These are phyloP conservation scores for Rubia tinctorum DNA, from an alignment of 305 asterid species.

Conservation along the genomic window DNA sequence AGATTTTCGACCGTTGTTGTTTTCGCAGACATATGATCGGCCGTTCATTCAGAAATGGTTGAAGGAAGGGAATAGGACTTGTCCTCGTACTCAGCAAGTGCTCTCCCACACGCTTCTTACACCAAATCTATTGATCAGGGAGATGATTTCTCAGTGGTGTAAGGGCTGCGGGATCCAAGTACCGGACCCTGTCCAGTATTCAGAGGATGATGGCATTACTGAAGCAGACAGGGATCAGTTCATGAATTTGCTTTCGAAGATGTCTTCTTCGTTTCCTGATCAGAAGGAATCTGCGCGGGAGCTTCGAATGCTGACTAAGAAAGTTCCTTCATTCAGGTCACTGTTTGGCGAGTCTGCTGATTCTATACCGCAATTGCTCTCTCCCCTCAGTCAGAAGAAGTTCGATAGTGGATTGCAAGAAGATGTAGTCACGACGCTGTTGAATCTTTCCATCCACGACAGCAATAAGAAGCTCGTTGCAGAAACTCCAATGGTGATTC, in stretches of 20 bases:
- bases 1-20: constrained; percentile 5
- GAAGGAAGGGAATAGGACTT: constrained; percentile 41
- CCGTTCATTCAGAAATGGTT: constrained; percentile 46
- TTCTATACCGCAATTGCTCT: constrained; percentile 38
- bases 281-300: constrained; percentile 44
- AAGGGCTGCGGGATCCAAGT: constrained; percentile 30
- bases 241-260: constrained; percentile 31
- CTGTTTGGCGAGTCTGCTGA: constrained; percentile 42
- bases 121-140: constrained; percentile 40
- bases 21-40: constrained; percentile 47
- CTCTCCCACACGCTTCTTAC: constrained; percentile 41
- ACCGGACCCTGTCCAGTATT: constrained; percentile 28
- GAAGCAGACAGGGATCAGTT: constrained; percentile 36
- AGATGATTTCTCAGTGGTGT: constrained; percentile 49
- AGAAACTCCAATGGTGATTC: constrained; percentile 39
- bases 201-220: constrained; percentile 37
- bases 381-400: constrained; percentile 31
- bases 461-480: constrained; percentile 43
- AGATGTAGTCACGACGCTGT: constrained; percentile 43
- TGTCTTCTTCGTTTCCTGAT: constrained; percentile 34
- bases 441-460: constrained; percentile 50
- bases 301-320: constrained; percentile 40
- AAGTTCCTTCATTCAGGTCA: constrained; percentile 41
- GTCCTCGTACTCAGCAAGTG: constrained; percentile 48
- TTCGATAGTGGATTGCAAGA: constrained; percentile 32